Percentiles rank a stretch among this genome's conserved stretches.
These are phyloP conservation scores for Talaromyces sp. DNA, from an alignment of 2,329 filamentous ascomycete species.

Conservation along the genomic window DNA sequence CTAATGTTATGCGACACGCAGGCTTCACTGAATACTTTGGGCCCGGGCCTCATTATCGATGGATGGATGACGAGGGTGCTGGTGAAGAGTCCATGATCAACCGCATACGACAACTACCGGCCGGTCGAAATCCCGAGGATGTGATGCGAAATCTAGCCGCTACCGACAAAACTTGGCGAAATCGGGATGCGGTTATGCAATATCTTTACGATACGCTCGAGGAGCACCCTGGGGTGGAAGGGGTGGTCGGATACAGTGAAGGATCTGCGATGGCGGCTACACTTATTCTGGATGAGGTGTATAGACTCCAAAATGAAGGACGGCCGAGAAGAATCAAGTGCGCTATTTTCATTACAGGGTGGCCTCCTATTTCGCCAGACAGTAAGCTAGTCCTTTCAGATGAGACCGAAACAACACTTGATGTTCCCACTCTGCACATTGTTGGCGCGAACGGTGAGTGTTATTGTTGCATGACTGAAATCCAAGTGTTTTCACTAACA, in stretches of 20 bases:
- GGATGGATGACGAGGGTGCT: constrained; percentile 10
- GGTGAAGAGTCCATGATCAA: constrained; percentile 8
- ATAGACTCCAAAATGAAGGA: constrained; percentile 34
- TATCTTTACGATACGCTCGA: constrained; percentile 44
- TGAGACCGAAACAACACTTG: constrained; percentile 38
- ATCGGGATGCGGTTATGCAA: constrained; percentile 24
- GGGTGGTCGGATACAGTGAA: constrained; percentile 58
- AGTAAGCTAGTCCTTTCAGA: constrained; percentile 36
- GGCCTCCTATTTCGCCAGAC: constrained; percentile 37
- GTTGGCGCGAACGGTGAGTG: constrained; percentile 24
- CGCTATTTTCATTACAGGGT: constrained; percentile 47
- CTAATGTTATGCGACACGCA: background rate
- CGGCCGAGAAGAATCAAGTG: constrained; percentile 39
- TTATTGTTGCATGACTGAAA: background rate
- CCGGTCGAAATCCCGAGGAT: constrained; percentile 18
- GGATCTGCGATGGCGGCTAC: constrained; percentile 54
- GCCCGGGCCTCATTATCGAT: constrained; percentile 11
- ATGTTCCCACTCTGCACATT: constrained; percentile 41
- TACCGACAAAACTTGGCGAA: constrained; percentile 20
- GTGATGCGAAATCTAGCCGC: constrained; percentile 10
- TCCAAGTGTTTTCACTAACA: background rate
- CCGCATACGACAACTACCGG: constrained; percentile 11
- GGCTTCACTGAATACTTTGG: constrained; percentile 11
- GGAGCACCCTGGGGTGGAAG: constrained; percentile 39
- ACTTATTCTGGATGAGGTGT: constrained; percentile 49